Base-by-base conservation (phyloP, 2,329 filamentous ascomycete genomes). In the Metarhizium sp. region DNA sequence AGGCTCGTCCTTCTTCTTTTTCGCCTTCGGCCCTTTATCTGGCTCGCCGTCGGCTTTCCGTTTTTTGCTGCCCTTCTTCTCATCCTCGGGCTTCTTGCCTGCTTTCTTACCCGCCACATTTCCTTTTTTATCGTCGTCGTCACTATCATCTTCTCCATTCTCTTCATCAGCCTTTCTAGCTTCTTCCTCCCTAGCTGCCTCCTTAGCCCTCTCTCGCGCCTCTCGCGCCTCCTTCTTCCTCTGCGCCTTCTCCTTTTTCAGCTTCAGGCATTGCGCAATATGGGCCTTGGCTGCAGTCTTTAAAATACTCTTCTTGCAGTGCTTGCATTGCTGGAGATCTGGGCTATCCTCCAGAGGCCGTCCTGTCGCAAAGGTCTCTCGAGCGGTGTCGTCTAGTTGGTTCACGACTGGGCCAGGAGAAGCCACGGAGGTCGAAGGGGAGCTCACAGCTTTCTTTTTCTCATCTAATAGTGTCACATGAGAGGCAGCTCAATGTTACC, bases 1-100 rank as follows among this genome's bases (percentile, higher is more conserved):
- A 1, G 86, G 86, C 66, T 95, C 90, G 59, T 96, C 90, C 74
- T 95, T 95, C 77, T 95, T 95, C 77, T 95, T 96, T 77, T 95
- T 95, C 61, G 85, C 82, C 71, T 92, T 94, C 0, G 88, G 87
- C 16, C 82, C 87, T 73, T 94, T 94, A 53, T 90, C 87, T n/a
- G 82, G 80, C 62, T 92, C 86, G 7, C 75, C 80, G 54, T 90
- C 86, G 7, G 87, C 85, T 71, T 90, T 91, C 57, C 87, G 78
- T 72, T 91, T 91, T 76, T 91, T 92, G 50, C 86, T 84, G 13
- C 52, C 49, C 63, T 86, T 86, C 57, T 80, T 80, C 52, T 84
- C 83, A 8, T 81, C 78, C 46, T 81, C 81, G 10, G 80, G 80
- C 69, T 89, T 89, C 69, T 87, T 86, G 52, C 83, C 80, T 25